Percentiles rank a stretch among this genome's conserved stretches.
These are phyloP conservation scores for Biscutella laevigata DNA, from an alignment of 441 rosid genomes.

Conservation along the genomic window DNA sequence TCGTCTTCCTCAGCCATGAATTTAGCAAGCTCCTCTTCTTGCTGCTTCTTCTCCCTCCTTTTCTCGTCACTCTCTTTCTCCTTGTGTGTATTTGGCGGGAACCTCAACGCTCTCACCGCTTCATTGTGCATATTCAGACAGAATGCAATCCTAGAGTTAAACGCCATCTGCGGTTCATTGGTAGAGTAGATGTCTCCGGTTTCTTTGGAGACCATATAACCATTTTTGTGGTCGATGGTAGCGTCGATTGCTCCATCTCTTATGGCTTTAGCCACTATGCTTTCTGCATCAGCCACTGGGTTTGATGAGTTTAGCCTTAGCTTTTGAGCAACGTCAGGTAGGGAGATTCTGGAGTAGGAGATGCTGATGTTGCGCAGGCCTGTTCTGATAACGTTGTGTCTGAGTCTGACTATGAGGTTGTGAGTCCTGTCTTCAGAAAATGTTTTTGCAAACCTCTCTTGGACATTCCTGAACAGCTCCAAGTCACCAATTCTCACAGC, in stretches of 20 bases:
- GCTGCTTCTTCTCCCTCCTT: conserved; percentile 54
- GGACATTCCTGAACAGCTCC: conserved; percentile 45
- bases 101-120: conserved; percentile 43
- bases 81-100: conserved; percentile 39
- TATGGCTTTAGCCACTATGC: conserved; percentile 57
- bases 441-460: conserved; percentile 40
- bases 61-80: conserved; percentile 54
- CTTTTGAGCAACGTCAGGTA: conserved; percentile 44
- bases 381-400: conserved; percentile 51
- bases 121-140: conserved; percentile 57
- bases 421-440: conserved; percentile 41
- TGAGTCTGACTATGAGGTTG: conserved; percentile 49
- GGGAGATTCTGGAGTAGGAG: conserved; percentile 47
- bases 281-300: conserved; percentile 54
- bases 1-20: conserved; percentile 58
- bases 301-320: conserved; percentile 41
- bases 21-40: conserved; percentile 54
- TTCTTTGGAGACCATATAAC: conserved; percentile 51
- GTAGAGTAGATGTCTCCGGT: conserved; percentile 55
- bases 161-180: conserved; percentile 50
- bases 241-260: conserved; percentile 58
- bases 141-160: conserved; percentile 52
- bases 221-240: conserved; percentile 43
- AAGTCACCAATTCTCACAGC: conserved; percentile 59
- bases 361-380: conserved; percentile 50